Evolutionary conservation across 202 grass and related monocot genomes (phyloP).

Genomic region (Setaria italica): DNA sequence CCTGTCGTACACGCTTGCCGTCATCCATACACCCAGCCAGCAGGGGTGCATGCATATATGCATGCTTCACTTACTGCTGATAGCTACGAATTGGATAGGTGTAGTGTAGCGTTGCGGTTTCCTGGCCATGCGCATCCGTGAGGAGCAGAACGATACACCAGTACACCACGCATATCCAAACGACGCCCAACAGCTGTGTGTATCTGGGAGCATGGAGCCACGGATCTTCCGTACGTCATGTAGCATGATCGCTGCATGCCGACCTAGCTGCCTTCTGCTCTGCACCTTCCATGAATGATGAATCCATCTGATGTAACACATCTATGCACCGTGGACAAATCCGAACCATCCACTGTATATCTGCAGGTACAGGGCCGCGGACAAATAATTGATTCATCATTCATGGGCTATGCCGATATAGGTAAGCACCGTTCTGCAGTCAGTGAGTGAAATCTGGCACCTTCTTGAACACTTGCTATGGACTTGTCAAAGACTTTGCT

Average conservation of each 20-base stretch:
- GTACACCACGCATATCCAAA: slow-evolving; percentile 6
- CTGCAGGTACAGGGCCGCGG: neutral
- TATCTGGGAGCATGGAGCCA: neutral
- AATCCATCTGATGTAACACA: neutral
- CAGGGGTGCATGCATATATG: neutral
- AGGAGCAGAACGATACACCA: slow-evolving; percentile 12
- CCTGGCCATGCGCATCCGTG: slow-evolving; percentile 22
- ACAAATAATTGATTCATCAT: neutral
- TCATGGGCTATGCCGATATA: neutral
- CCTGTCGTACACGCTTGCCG: neutral
- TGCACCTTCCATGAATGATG: neutral
- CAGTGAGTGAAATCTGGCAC: slow-evolving; percentile 11
- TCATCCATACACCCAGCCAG: neutral
- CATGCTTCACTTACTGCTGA: neutral
- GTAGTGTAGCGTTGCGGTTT: neutral
- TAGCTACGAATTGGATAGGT: neutral
- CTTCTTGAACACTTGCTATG: neutral
- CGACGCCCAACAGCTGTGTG: neutral
- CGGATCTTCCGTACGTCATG: neutral
- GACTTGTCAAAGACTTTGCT: neutral
- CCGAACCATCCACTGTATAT: neutral
- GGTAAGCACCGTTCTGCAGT: neutral
- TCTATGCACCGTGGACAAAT: neutral
- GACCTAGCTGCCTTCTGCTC: neutral
- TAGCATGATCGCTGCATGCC: neutral